A percentile compares a stretch with the other conserved stretches of the same genome.
These are phyloP conservation scores for Carpinus viminea DNA, from an alignment of 306 rosid species.

Conservation along the genomic window DNA sequence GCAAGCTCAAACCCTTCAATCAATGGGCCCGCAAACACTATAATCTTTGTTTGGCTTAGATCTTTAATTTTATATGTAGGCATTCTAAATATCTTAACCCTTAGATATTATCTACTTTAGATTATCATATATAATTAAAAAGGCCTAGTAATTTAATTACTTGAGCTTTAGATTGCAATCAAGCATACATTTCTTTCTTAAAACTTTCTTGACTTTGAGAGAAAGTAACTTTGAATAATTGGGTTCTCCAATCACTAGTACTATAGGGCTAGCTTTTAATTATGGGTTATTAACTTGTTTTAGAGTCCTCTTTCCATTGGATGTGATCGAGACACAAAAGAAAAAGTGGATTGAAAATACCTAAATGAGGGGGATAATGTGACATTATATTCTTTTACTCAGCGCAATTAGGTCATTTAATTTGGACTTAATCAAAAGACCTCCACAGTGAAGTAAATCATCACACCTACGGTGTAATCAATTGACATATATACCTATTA, in stretches of 20 bases:
- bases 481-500: no score
- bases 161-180: conserved; percentile 9
- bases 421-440: not conserved
- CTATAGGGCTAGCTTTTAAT: not conserved
- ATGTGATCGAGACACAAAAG: not conserved
- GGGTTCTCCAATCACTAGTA: not conserved
- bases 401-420: not conserved
- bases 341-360: not conserved
- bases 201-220: conserved; percentile 28
- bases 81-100: conserved; percentile 10
- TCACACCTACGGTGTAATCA: not conserved
- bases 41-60: conserved; percentile 10
- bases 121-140: not conserved
- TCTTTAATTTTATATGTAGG: not conserved
- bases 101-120: not conserved
- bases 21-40: conserved; percentile 5
- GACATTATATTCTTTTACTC: not conserved
- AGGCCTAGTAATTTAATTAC: not conserved
- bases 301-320: not conserved
- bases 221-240: conserved; percentile 24
- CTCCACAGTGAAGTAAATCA: not conserved
- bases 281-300: not conserved
- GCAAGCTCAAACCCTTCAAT: conserved; percentile 16
- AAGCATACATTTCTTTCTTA: not conserved
- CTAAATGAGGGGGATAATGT: not conserved